phyloP scores from a whole-genome alignment of 1,139 yeast species.

The Zygoascus sp. region DNA sequence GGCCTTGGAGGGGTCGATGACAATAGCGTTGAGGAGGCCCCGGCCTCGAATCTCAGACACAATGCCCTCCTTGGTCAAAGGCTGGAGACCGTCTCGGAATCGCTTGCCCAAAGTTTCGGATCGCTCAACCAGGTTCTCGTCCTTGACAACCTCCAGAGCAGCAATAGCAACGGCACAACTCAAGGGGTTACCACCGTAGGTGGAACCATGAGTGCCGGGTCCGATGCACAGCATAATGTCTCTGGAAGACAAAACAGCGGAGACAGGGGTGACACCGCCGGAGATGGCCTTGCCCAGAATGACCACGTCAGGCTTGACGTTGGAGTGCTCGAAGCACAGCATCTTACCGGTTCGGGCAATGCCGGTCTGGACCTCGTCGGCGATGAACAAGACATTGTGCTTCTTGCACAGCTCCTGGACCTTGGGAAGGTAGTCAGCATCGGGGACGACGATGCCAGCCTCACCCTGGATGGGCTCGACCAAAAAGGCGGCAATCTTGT shows the following conservation, averaged over 20 bases:
- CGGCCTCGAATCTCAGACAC: conserved; percentile 89
- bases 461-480: conserved; percentile 98
- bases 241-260: conserved; percentile 81
- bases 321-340: conserved; percentile 85
- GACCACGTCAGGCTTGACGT: conserved; percentile 79
- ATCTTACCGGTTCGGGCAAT: conserved; percentile 95
- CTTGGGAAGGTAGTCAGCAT: conserved; percentile 65
- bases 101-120: conserved; percentile 66
- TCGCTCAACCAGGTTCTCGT: conserved; percentile 80
- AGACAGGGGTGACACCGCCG: conserved; percentile 92
- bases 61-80: conserved; percentile 57
- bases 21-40: conserved; percentile 87
- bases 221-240: conserved; percentile 87
- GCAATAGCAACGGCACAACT: conserved; percentile 94
- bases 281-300: conserved; percentile 91
- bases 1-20: conserved; percentile 77
- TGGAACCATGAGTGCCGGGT: conserved; percentile 97
- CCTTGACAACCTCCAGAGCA: conserved; percentile 83
- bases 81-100: conserved; percentile 61
- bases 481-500: conserved; percentile 83
- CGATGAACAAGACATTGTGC: conserved; percentile 80
- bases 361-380: conserved; percentile 98
- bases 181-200: conserved; percentile 97
- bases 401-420: conserved; percentile 75
- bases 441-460: conserved; percentile 97